Percentiles rank a stretch among this genome's conserved stretches.
phyloP scores from a whole-genome alignment of 108 stramenopile genomes.

The Nitzschia inconspicua region DNA sequence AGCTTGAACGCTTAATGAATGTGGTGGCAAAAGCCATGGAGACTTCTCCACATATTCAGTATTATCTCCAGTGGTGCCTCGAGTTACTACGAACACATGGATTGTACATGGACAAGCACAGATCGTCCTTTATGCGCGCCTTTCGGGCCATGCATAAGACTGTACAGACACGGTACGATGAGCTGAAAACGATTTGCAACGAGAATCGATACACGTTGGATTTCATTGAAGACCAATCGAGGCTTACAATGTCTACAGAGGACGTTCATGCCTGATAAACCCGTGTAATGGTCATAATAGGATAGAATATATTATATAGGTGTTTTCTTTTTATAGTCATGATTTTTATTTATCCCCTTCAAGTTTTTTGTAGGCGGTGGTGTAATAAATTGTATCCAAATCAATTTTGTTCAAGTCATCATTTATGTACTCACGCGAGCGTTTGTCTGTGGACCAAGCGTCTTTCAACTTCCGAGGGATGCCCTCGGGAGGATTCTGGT shows the following conservation, averaged over 20 bases:
- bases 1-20: constrained; percentile 75
- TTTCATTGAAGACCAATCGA: constrained; percentile 70
- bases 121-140: constrained; percentile 74
- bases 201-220: constrained; percentile 77
- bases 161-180: constrained; percentile 70
- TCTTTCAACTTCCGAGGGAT: no score
- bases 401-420: no score
- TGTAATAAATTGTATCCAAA: no score
- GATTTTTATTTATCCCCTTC: no score
- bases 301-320: no score
- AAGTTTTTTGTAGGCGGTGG: no score
- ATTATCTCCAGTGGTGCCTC: constrained; percentile 82
- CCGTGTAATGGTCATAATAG: neutral
- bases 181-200: constrained; percentile 71
- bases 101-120: constrained; percentile 73
- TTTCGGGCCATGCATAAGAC: constrained; percentile 72
- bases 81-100: constrained; percentile 77
- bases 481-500: no score
- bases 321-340: no score
- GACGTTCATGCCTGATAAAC: neutral
- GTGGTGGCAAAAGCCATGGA: constrained; percentile 73
- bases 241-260: neutral
- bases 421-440: no score
- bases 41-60: constrained; percentile 85
- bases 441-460: no score